phyloP scores from a whole-genome alignment of 1,284 basidiomycete species.

The Phylloboletellus chloephorus region DNA sequence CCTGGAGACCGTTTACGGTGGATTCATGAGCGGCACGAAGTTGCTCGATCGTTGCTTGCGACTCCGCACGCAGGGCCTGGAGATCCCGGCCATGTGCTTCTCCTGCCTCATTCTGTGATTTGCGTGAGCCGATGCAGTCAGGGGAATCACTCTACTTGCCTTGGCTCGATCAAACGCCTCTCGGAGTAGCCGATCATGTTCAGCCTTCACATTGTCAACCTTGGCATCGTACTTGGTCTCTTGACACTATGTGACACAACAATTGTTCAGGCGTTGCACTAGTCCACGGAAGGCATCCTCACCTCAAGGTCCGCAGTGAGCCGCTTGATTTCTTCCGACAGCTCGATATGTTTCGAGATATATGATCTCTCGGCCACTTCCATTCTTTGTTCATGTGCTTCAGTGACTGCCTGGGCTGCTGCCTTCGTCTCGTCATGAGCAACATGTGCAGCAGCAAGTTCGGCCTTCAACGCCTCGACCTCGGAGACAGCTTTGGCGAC shows the following conservation, averaged over 20 bases:
- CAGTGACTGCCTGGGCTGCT: conserved; percentile 40
- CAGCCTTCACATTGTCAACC: conserved; percentile 60
- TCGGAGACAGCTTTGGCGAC: conserved; percentile 42
- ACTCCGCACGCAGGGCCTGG: conserved; percentile 59
- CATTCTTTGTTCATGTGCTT: conserved; percentile 45
- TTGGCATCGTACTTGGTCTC: conserved; percentile 62
- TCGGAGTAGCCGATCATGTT: conserved; percentile 59
- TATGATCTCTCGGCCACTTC: conserved; percentile 47
- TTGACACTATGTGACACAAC: conserved; percentile 46
- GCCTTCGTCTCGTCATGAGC: conserved; percentile 46
- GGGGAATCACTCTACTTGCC: conserved; percentile 36
- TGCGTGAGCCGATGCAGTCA: conserved; percentile 6
- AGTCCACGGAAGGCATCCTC: conserved; percentile 14
- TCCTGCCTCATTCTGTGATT: conserved; percentile 57
- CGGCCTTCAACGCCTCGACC: conserved; percentile 42
- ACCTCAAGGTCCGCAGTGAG: conserved; percentile 64
- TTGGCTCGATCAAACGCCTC: conserved; percentile 74
- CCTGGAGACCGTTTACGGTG: conserved; percentile 53
- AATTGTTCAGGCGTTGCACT: neutral
- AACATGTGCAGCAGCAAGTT: conserved; percentile 41
- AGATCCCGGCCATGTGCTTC: conserved; percentile 65
- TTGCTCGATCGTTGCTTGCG: conserved; percentile 61
- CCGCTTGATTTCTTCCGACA: conserved; percentile 53
- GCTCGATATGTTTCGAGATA: conserved; percentile 46
- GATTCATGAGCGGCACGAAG: conserved; percentile 57